Evolutionary conservation across 768 basidiomycete species (phyloP), one percentile per base, ranked within the genome.

Genomic region (Hypsizygus marmoreus): DNA sequence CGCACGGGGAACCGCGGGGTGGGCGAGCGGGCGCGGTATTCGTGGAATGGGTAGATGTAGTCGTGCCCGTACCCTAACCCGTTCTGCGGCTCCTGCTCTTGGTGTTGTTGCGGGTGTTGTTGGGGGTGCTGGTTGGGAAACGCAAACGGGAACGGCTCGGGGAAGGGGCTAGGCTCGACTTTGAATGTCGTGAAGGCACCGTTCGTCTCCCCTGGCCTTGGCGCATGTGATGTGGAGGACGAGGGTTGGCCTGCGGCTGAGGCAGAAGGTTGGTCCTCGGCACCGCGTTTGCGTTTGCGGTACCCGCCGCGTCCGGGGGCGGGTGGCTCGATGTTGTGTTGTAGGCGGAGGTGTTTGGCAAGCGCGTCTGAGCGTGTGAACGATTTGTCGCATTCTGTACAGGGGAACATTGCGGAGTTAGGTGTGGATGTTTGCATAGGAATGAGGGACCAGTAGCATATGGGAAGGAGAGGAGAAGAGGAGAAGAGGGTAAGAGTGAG

Each of bases 291-390:
- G 43, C 88, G 83, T 59, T 87, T 86, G 39, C 84, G 77, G 17
- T 68, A 65, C 13, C 85, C 86, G 33, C 85, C 88, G 29, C 86
- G 78, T 4, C 84, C 82, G 0, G 90, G 86, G 1, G 81, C 74
- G 0, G 89, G 87, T 0, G 87, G 84, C 2, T 75, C 75, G 60
- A 88, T 82, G 55, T 87, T 84, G 67, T 93, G 89, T 58, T 94
- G 89, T 24, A 89, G 81, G 19, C 91, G 85, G 81, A 93, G 86
- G 64, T 97, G 94, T 61, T 95, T 95, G 16, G 85, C 85, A 14
- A 95, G 81, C 7, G 94, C 92, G 67, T 97, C 94, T 1, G 92
- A 92, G 32, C 94, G 91, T 7, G 93, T 94, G 66, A 97, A 97
- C 0, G 90, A 87, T 58, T 92, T 94, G 73, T 91, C 91, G 62